These are phyloP conservation scores for Zizania palustris DNA, from an alignment of 202 grass and related monocot species.

Conservation along the genomic window DNA sequence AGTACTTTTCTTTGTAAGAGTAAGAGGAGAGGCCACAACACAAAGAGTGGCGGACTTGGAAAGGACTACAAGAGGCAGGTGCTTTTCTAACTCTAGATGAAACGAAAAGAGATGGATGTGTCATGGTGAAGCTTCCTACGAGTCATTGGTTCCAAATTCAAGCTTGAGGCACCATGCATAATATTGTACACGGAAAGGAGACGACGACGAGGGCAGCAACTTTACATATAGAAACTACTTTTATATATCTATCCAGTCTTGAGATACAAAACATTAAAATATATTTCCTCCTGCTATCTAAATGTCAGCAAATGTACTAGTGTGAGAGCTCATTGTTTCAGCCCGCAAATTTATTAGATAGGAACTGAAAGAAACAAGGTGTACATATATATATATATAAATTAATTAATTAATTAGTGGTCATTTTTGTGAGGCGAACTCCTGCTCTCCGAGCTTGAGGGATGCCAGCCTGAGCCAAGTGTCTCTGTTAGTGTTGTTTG, in stretches of 20 bases:
- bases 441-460: too few species aligned
- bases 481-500: too few species aligned
- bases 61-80: constrained; percentile 39
- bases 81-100: constrained; percentile 41
- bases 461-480: too few species aligned
- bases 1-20: too few species aligned
- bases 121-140: constrained; percentile 51
- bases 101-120: constrained; percentile 24
- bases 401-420: too few species aligned
- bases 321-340: not conserved
- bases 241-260: constrained; percentile 1
- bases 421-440: too few species aligned
- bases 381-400: too few species aligned
- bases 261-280: not conserved
- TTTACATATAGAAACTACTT: not conserved
- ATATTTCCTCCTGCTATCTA: not conserved
- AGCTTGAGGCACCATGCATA: constrained; percentile 21
- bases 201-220: not conserved
- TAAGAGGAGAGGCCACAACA: constrained; percentile 28
- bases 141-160: constrained; percentile 43
- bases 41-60: constrained; percentile 48
- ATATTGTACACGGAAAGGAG: constrained; percentile 2
- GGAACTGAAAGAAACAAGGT: not conserved
- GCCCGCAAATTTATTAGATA: not conserved
- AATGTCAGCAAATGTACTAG: not conserved